Evolutionary conservation across 257 asterid species (phyloP), one percentile per base, ranked within the genome.

Genomic region (Salvia splendens): DNA sequence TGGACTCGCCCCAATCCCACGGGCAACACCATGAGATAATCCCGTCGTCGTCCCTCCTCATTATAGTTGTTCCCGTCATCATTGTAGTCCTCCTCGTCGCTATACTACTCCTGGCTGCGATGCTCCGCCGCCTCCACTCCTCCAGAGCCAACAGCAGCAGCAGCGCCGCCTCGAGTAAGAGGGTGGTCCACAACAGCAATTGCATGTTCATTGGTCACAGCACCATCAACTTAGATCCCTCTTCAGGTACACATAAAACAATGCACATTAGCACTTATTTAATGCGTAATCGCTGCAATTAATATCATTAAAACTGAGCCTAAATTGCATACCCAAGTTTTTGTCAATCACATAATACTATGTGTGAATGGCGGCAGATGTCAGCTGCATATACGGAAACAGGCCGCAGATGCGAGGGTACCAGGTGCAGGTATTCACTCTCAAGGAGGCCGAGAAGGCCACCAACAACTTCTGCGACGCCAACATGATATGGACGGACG

Each of bases 201-300:
- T 84, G 92, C 81, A 68, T 74, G 88, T 87, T 81, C 80, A 40
- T 80, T 64, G 74, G 89, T 72, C 92, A 84, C 45, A 81, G 77
- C 68, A 77, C 86, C 79, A 75, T 87, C 5, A 61, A 70, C 79
- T 70, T 84, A 69, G 77, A 58, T 68, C 64, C 82, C 4, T 81
- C 80, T 61, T 87, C 91, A 43, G 93, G 95, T 86, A 24, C 30
- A 24, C 30, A 24, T 24, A 24, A 2, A 24, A 1, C 30, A 24
- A 24, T 24, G 30, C 30, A 24, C 30, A 24, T 24, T 24, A 24
- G 0, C 30, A 24, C 30, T 24, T 24, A 24, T 24, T 24, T 24
- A 24, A 24, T 1, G 30, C 30, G 1, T 24, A 24, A 24, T 24
- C 30, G 30, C 30, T 24, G 30, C 30, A 24, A 24, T 24, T 24